phyloP scores from a whole-genome alignment of 78 protist genomes.

The Guillardia theta region DNA sequence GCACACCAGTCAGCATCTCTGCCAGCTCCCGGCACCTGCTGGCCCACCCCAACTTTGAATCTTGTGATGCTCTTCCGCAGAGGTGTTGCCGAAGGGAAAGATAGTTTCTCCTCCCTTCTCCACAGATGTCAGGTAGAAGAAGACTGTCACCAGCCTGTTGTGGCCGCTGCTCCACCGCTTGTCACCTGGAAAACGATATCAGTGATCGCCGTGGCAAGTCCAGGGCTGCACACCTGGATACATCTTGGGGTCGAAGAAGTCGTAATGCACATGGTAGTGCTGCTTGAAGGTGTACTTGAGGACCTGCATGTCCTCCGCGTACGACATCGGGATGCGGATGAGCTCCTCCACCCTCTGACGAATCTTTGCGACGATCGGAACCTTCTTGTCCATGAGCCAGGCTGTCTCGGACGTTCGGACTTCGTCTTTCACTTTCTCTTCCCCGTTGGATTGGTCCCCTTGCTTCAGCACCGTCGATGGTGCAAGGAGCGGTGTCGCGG shows the following conservation, averaged over 20 bases:
- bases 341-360: conserved; percentile 4
- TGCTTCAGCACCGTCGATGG: no score
- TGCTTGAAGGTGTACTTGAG: not conserved
- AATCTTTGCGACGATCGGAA: not conserved
- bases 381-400: not conserved
- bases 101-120: conserved; percentile 21
- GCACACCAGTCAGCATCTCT: no score
- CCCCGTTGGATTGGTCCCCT: not conserved
- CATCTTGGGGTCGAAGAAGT: conserved; percentile 38
- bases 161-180: not conserved
- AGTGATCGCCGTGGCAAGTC: no score
- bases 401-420: not conserved
- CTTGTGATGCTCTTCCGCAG: no score
- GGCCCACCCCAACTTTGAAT: no score
- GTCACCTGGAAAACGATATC: no score
- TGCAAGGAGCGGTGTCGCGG: not conserved
- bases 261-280: conserved; percentile 8
- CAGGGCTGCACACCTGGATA: no score
- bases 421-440: not conserved
- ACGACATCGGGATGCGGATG: not conserved
- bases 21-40: no score
- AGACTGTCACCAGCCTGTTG: conserved; percentile 18
- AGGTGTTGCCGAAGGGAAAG: conserved; percentile 3
- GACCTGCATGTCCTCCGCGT: conserved; percentile 2
- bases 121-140: conserved; percentile 13